Conservation (phyloP, 176 grass and related monocot genomes). For the Eragrostis nindensis region DNA sequence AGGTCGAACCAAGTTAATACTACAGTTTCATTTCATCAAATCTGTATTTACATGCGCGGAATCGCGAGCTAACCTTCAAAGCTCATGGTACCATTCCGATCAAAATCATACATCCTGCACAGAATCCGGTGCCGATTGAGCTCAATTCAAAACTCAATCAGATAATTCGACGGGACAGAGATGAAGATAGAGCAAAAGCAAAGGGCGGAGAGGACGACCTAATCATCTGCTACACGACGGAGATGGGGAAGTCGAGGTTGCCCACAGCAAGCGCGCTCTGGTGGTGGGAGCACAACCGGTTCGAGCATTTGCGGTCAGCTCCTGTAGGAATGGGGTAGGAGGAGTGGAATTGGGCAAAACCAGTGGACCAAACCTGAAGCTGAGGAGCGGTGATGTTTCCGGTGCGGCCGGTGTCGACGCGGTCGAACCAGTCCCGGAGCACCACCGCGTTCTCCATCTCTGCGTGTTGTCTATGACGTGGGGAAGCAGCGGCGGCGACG, state of each 20-base stretch:
- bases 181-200: not conserved
- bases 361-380: slow-evolving; percentile 51
- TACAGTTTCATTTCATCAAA: not conserved
- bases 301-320: not conserved
- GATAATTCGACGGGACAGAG: not conserved
- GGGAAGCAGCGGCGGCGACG: not conserved
- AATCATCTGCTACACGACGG: slow-evolving; percentile 89
- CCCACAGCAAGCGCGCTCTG: slow-evolving; percentile 74
- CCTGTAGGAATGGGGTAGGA: not conserved
- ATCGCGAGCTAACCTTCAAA: slow-evolving; percentile 60
- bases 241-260: slow-evolving; percentile 75
- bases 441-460: slow-evolving; percentile 67
- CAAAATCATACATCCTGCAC: slow-evolving; percentile 89
- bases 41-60: not conserved
- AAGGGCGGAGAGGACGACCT: slow-evolving; percentile 40
- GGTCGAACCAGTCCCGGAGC: slow-evolving; percentile 74
- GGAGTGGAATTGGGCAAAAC: not conserved
- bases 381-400: slow-evolving; percentile 73
- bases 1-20: not conserved
- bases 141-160: slow-evolving; percentile 7
- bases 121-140: not conserved
- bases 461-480: not conserved
- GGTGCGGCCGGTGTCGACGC: slow-evolving; percentile 61
- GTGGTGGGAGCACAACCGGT: not conserved
- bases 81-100: slow-evolving; percentile 81